Base-by-base conservation (phyloP, 805 yeast genomes). In the Candida morakotiae region DNA sequence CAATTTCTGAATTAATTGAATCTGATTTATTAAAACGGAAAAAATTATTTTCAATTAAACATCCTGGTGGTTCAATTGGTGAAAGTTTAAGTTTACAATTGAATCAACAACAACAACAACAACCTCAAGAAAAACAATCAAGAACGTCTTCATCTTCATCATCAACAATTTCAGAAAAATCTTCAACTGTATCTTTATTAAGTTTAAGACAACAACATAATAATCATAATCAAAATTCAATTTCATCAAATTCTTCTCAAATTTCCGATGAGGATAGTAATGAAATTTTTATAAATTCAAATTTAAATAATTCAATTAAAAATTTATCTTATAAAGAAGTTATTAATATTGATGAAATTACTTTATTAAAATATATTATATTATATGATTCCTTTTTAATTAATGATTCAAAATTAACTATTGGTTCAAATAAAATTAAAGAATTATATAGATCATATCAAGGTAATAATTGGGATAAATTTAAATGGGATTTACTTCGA, bases 61-160 rank as follows among this genome's bases (percentile, higher is more conserved):
- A 87, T 52, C 96, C 96, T 1, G 96, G 96, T 15, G 96, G 96
- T 13, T 83, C 93, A 2, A 87, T 87, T 52, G 96, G 96, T 11
- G 67, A 62, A 4, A 58, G 59, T 43, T 60, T 65, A 44, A 39
- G 48, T 13, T 11, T 16, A 13, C 37, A 40, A 21, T 40, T 40
- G 4, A 15, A n/a, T 16, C 26, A n/a, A 10, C 26, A 29, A n/a
- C 10, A 18, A 18, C 16, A 14, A 16, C 5, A 5, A 16, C 17
- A 14, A 16, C 9, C 9, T 26, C 11, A 11, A 11, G 26, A 11
- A 11, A 23, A 23, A n/a, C n/a, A n/a, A n/a, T n/a, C n/a, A n/a
- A 7, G 23, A 7, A 7, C 23, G 7, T 10, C 33, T 29, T 6
- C 23, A 18, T 5, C 8, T 9, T 19, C 33, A 19, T 6, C 26